Evolutionary conservation across 1,139 yeast species (phyloP), one percentile per base, ranked within the genome.

Genomic region (Suhomyces terraborum): DNA sequence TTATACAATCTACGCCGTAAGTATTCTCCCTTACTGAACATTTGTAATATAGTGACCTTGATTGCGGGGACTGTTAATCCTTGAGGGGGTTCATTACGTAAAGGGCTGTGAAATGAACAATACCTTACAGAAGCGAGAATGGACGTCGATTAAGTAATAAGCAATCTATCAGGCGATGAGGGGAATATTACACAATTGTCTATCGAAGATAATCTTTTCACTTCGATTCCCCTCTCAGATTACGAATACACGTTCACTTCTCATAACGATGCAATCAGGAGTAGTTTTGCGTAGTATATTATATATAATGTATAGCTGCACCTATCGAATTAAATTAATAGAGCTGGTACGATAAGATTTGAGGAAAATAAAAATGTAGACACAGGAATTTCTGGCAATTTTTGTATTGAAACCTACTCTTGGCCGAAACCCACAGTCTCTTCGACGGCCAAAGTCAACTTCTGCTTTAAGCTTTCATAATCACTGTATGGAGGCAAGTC

Each of bases 351-450:
- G 29, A 29, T 18, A 30, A 24, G 27, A 29, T 8, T n/a, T 16
- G 21, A 22, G 20, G 19, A 19, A 18, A 12, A 30, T 30, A 30
- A 30, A 30, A 30, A 30, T 10, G 14, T 27, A 9, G 30, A n/a
- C 20, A 17, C 30, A 27, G 13, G 22, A 24, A 20, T 19, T 19
- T 29, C 17, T 30, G 20, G 32, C 32, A 12, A 32, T n/a, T 27
- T 24, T n/a, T 27, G 28, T 27, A 19, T 8, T 24, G 13, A 12
- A 10, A 21, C 22, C 22, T 72, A 89, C 71, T 93, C 98, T 70
- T 93, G 98, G 47, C 98, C 98, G 61, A 88, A 88, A 32, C 96
- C 96, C 59, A 88, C 89, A 12, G 96, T 88, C 67, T 88, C 96
- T 62, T 88, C 96, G 31, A 88, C 95, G 14, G 96, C 96, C 60